Percentiles rank a stretch among this genome's conserved stretches.
Conservation (phyloP, 2,329 filamentous ascomycete species). For the Rachicladosporium sp. region DNA sequence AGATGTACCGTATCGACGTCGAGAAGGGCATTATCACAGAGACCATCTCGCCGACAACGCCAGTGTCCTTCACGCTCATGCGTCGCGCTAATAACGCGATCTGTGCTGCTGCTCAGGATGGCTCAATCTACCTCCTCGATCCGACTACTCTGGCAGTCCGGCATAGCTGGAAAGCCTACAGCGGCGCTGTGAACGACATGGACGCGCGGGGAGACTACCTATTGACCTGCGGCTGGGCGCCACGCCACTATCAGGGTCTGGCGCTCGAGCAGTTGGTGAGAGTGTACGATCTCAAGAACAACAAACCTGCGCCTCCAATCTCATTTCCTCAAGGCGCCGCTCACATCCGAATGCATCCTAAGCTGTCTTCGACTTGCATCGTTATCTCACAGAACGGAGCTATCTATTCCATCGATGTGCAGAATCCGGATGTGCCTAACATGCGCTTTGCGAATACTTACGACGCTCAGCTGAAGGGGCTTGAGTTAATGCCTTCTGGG, state of each 20-base stretch:
- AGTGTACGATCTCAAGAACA: slow-evolving; percentile 87
- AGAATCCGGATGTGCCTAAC: slow-evolving; percentile 81
- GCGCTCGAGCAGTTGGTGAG: slow-evolving; percentile 90
- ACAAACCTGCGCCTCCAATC: slow-evolving; percentile 77
- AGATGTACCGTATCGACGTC: slow-evolving; percentile 66
- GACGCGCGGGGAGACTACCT: slow-evolving; percentile 91
- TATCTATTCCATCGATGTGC: slow-evolving; percentile 89
- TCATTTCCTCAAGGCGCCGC: slow-evolving; percentile 86
- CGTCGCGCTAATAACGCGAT: slow-evolving; percentile 75
- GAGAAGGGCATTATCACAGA: slow-evolving; percentile 39
- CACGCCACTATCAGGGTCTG: slow-evolving; percentile 64
- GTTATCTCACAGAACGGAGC: slow-evolving; percentile 86
- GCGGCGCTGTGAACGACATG: slow-evolving; percentile 86
- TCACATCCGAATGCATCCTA: slow-evolving; percentile 91
- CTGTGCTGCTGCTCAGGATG: slow-evolving; percentile 75
- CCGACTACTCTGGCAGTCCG: slow-evolving; percentile 63
- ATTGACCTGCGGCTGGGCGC: slow-evolving; percentile 86
- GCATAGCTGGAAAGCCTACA: slow-evolving; percentile 84
- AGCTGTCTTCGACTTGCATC: slow-evolving; percentile 88
- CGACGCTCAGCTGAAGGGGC: slow-evolving; percentile 57
- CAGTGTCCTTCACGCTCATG: slow-evolving; percentile 75
- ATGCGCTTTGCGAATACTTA: slow-evolving; percentile 71
- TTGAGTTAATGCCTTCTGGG: slow-evolving; percentile 79
- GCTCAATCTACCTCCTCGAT: slow-evolving; percentile 77
- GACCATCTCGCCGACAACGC: slow-evolving; percentile 19